Evolutionary conservation across 257 asterid genomes (phyloP).

Genomic region (Solanum lignicaule): DNA sequence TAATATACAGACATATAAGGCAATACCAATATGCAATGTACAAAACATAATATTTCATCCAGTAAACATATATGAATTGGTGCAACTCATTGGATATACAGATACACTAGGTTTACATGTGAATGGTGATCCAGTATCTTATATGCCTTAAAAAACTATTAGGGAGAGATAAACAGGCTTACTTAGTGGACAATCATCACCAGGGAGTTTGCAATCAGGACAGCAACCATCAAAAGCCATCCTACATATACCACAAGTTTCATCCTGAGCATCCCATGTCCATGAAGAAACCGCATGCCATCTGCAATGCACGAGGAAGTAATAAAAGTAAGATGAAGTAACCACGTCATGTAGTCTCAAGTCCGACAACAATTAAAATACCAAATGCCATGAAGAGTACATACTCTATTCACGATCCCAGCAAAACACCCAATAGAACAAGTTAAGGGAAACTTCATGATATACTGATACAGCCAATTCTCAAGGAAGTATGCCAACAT

Average conservation of each 20-base stretch:
- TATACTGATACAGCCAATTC: not conserved
- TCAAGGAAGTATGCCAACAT: not conserved
- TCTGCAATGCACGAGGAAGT: conserved; percentile 14
- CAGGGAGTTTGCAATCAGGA: conserved; percentile 86
- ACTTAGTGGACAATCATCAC: conserved; percentile 90
- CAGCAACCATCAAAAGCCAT: conserved; percentile 93
- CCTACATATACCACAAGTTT: conserved; percentile 87
- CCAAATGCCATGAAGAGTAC: conserved; percentile 9
- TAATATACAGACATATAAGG: not conserved
- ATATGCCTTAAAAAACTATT: not conserved
- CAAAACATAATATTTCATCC: not conserved
- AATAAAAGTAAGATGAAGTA: not conserved
- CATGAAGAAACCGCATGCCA: conserved; percentile 95
- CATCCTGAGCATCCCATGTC: conserved; percentile 98
- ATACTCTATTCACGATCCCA: conserved; percentile 49
- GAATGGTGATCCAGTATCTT: not conserved
- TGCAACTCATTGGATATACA: not conserved
- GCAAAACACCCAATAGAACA: conserved; percentile 4
- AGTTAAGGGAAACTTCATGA: conserved; percentile 37
- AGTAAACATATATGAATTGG: not conserved
- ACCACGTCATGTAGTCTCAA: not conserved
- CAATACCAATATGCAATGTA: not conserved
- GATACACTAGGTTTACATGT: not conserved
- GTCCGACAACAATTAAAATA: not conserved
- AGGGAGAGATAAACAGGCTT: conserved; percentile 8